phyloP scores from a whole-genome alignment of 805 yeast genomes.

The Scheffersomyces amazonensis region DNA sequence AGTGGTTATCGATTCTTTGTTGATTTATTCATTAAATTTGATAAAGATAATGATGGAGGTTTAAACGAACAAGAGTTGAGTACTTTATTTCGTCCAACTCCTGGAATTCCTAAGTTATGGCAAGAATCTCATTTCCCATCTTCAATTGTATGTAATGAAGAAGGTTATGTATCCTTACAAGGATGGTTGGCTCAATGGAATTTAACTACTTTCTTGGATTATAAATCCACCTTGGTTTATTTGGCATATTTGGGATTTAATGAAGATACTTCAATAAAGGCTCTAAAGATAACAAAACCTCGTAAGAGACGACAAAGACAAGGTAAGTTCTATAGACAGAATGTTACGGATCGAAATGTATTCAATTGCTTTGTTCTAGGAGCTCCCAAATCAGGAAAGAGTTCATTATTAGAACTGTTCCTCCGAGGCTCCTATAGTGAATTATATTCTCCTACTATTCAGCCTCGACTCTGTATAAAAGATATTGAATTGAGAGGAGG shows the following conservation, averaged over 20 bases:
- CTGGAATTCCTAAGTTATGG: constrained; percentile 91
- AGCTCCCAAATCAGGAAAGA: constrained; percentile 82
- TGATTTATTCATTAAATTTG: constrained; percentile 83
- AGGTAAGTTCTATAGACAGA: constrained; percentile 58
- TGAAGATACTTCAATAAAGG: constrained; percentile 31
- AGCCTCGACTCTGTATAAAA: constrained; percentile 80
- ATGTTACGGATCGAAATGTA: constrained; percentile 80
- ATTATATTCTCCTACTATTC: constrained; percentile 74
- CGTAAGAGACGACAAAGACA: constrained; percentile 70
- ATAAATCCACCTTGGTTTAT: constrained; percentile 80
- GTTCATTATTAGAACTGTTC: constrained; percentile 79
- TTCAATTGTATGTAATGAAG: constrained; percentile 85
- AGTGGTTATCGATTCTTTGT: constrained; percentile 89
- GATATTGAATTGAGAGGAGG: constrained; percentile 94
- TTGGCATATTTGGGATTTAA: constrained; percentile 90
- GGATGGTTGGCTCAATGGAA: constrained; percentile 99
- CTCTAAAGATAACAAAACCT: constrained; percentile 75
- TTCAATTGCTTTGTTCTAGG: constrained; percentile 90
- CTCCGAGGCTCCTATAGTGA: constrained; percentile 71
- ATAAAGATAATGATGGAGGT: constrained; percentile 96
- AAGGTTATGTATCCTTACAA: constrained; percentile 86
- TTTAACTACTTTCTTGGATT: constrained; percentile 87
- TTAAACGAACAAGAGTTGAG: constrained; percentile 69
- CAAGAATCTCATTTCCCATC: constrained; percentile 78
- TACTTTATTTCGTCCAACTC: constrained; percentile 79